Evolutionary conservation across 2,329 filamentous ascomycete species (phyloP).

Genomic region (Chalaropsis ovoidea): DNA sequence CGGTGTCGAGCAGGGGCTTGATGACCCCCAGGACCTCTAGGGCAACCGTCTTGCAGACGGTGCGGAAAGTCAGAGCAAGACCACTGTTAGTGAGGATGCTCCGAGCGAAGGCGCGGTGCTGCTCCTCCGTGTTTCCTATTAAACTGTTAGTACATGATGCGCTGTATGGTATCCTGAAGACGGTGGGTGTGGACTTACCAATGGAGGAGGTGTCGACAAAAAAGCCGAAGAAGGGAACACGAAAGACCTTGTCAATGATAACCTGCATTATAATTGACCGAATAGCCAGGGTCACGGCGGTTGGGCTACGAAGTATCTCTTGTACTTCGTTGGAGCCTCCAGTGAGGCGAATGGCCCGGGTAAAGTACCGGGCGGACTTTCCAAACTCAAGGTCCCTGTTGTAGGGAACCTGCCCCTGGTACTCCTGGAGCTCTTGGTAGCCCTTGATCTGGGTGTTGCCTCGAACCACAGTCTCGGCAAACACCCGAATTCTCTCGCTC

Average conservation of each 20-base stretch:
- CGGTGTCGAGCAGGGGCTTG: constrained; percentile 19
- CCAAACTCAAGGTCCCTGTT: constrained; percentile 15
- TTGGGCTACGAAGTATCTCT: constrained; percentile 16
- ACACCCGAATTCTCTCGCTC: constrained; percentile 2
- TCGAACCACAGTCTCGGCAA: constrained; percentile 9
- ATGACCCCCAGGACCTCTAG: constrained; percentile 16
- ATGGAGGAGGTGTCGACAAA: neutral
- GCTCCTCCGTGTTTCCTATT: neutral
- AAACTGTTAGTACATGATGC: neutral
- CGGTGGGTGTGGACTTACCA: constrained; percentile 12
- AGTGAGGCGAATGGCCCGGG: constrained; percentile 19
- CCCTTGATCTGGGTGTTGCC: neutral
- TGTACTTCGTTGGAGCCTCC: constrained; percentile 16
- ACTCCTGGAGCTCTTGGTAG: constrained; percentile 6
- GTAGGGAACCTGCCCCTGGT: constrained; percentile 8
- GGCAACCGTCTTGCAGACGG: neutral
- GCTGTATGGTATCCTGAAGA: neutral
- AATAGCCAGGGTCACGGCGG: constrained; percentile 5
- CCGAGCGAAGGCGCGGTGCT: neutral
- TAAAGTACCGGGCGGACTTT: constrained; percentile 18
- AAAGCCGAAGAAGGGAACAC: constrained; percentile 20
- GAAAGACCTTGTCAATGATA: constrained; percentile 17
- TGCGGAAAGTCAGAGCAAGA: neutral
- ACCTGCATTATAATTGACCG: constrained; percentile 23
- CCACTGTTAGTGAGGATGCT: neutral